phyloP scores from a whole-genome alignment of 192 early-diverging fungal genomes.

The Dissophora ornata region DNA sequence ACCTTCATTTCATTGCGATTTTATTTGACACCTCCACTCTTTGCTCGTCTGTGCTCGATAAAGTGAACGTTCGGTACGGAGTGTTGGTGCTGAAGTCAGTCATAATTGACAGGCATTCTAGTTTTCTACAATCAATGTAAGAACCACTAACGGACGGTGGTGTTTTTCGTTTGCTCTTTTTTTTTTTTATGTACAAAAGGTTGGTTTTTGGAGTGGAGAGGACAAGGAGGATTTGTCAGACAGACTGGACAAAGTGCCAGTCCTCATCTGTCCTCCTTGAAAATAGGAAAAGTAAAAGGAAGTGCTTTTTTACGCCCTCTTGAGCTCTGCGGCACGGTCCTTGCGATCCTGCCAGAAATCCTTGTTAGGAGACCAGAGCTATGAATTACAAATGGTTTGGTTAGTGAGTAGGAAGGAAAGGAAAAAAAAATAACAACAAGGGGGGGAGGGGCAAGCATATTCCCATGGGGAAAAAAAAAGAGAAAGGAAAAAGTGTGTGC shows the following conservation, averaged over 20 bases:
- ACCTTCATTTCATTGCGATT: conserved; percentile 2
- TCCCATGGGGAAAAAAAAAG: background rate
- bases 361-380: conserved; percentile 55
- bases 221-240: too few relatives aligned
- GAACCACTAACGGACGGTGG: too few relatives aligned
- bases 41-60: too few relatives aligned
- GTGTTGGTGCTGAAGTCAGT: too few relatives aligned
- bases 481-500: background rate
- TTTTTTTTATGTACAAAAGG: conserved; percentile 26
- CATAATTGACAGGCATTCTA: too few relatives aligned
- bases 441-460: background rate
- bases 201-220: conserved; percentile 31
- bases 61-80: too few relatives aligned
- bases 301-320: conserved; percentile 17
- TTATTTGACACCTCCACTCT: background rate
- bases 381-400: too few relatives aligned
- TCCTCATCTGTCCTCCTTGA: too few relatives aligned
- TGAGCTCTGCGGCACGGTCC: conserved; percentile 19
- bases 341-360: conserved; percentile 53
- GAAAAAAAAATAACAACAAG: conserved; percentile 3
- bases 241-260: too few relatives aligned
- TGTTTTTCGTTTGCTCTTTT: conserved; percentile 6
- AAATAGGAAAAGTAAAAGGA: too few relatives aligned
- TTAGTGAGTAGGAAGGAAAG: background rate
- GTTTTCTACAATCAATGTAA: too few relatives aligned